Evolutionary conservation across 768 basidiomycete genomes (phyloP), one percentile per base, ranked within the genome.

Genomic region (Lactifluus subvellereus): DNA sequence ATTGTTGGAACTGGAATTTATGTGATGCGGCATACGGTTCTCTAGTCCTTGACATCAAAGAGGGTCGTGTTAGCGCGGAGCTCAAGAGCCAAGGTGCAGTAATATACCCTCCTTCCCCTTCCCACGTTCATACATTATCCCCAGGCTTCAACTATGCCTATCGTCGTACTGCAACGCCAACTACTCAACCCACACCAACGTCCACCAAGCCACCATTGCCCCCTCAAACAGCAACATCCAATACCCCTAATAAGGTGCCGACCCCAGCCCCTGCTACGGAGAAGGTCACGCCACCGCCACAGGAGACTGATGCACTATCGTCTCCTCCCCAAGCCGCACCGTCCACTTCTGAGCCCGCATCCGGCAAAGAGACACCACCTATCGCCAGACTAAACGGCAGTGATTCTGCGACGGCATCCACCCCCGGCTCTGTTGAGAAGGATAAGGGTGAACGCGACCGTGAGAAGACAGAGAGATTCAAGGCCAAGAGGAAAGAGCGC

Each of bases 1-100:
- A 97, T 73, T 94, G 92, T 72, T 98, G 96, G 96, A 94, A 97
- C 72, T 97, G 96, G 96, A 96, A 98, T 70, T 77, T 98, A 48
- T 94, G 94, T 66, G 97, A 99, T 69, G 96, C 96, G 6, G 91
- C 94, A 2, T 97, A 88, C 64, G 96, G 97, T 1, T 86, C 85
- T 11, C 80, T 99, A 38, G 78, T 97, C 1, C 77, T 99, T 50
- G 94, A 97, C 68, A 77, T 98, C 69, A 89, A 89, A 69, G 95
- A 98, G 62, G 94, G 96, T 7, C 80, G 95, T 54, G 84, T 99
- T 51, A 94, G 91, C 61, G 88, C 89, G 0, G 95, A 98, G 72
- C 80, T 95, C 65, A 95, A 89, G 76, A 91, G 89, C 69, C 91
- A 95, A 79, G 96, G 94, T 89, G 57, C 59, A 7, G 79, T 73